A percentile compares a stretch with the other conserved stretches of the same genome.
These are phyloP conservation scores for Suillus variegatus DNA, from an alignment of 768 basidiomycete species.

Conservation along the genomic window DNA sequence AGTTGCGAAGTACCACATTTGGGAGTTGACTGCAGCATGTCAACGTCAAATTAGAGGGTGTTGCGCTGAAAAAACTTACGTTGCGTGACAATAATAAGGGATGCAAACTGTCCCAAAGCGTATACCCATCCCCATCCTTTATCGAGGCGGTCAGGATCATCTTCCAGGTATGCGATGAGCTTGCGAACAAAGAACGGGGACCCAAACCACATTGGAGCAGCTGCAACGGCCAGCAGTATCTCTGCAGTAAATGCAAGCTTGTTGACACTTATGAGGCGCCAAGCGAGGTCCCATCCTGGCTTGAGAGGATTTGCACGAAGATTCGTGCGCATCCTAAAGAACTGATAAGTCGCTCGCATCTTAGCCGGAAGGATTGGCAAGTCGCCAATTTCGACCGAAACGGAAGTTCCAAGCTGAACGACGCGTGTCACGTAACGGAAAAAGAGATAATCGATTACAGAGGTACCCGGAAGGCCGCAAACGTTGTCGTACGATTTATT, in stretches of 20 bases:
- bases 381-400: constrained; percentile 83
- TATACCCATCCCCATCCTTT: constrained; percentile 77
- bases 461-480: constrained; percentile 55
- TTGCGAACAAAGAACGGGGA: constrained; percentile 62
- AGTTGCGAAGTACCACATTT: constrained; percentile 70
- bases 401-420: constrained; percentile 74
- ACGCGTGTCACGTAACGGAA: constrained; percentile 90
- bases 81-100: constrained; percentile 16
- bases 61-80: constrained; percentile 43
- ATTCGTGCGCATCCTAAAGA: constrained; percentile 60
- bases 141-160: constrained; percentile 54
- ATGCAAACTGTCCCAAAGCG: constrained; percentile 48
- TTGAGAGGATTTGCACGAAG: constrained; percentile 44
- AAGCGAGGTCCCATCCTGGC: constrained; percentile 64
- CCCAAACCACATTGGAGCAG: constrained; percentile 67
- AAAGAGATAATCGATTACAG: constrained; percentile 50
- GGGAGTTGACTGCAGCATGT: constrained; percentile 52
- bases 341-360: constrained; percentile 70
- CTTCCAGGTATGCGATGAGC: constrained; percentile 66
- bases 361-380: constrained; percentile 76
- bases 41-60: constrained; percentile 32
- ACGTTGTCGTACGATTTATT: constrained; percentile 76
- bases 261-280: constrained; percentile 64
- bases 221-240: constrained; percentile 50
- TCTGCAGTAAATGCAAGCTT: constrained; percentile 38